Evolutionary conservation across 306 rosid genomes (phyloP).

Genomic region (Vicia sativa): DNA sequence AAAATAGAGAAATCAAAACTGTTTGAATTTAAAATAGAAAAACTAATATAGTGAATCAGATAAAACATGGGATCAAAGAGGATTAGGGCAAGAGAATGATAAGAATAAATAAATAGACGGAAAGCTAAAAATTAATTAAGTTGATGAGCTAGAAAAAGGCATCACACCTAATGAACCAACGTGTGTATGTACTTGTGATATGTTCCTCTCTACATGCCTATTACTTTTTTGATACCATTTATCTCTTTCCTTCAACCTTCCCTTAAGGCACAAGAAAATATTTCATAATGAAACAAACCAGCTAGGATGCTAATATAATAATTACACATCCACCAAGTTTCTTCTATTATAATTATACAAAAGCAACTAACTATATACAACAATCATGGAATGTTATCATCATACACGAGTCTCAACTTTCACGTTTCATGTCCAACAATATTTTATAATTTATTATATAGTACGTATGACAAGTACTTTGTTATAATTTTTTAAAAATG

Average conservation of each 20-base stretch:
- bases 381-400: conserved; percentile 56
- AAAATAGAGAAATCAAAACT: too few relatives aligned
- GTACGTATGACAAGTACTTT: conserved; percentile 45
- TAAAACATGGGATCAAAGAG: too few relatives aligned
- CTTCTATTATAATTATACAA: conserved; percentile 41
- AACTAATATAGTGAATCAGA: too few relatives aligned
- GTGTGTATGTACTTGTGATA: conserved; percentile 35
- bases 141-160: conserved; percentile 39
- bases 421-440: conserved; percentile 47
- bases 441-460: conserved; percentile 41
- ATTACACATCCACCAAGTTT: conserved; percentile 37
- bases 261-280: conserved; percentile 67
- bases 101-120: conserved; percentile 32
- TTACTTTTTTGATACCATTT: conserved; percentile 34
- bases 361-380: conserved; percentile 39
- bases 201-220: conserved; percentile 17
- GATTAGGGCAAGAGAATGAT: conserved; percentile 45
- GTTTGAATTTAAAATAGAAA: too few relatives aligned
- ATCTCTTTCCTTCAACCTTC: conserved; percentile 42
- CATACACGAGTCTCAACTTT: conserved; percentile 56
- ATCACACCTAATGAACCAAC: conserved; percentile 36
- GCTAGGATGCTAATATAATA: conserved; percentile 46
- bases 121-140: conserved; percentile 49
- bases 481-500: conserved; percentile 34
- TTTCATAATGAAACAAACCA: conserved; percentile 43